A percentile compares a stretch with the other conserved stretches of the same genome.
phyloP scores from a whole-genome alignment of 345 rosid genomes.

The Melaleuca alternifolia region DNA sequence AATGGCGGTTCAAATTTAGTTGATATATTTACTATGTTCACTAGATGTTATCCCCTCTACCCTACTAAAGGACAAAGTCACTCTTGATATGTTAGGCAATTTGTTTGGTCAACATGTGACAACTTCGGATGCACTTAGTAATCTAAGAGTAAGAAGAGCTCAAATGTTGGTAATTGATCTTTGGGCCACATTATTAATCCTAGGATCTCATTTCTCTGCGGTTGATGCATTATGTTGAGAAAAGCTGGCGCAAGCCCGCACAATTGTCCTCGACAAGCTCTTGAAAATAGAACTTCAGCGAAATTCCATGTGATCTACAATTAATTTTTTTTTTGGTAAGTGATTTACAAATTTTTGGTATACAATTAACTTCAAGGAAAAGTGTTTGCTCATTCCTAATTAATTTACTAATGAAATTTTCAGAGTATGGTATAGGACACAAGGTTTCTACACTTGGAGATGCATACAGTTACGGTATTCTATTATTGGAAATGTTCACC shows the following conservation, averaged over 20 bases:
- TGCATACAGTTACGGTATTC: neutral
- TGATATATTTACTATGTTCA: neutral
- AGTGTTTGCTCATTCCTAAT: neutral
- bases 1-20: neutral
- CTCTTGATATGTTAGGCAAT: neutral
- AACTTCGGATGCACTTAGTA: neutral
- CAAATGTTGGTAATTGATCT: neutral
- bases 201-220: neutral
- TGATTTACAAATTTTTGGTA: too few species aligned
- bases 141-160: neutral
- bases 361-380: neutral
- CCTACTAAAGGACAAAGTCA: neutral
- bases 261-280: neutral
- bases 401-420: neutral
- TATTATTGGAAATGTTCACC: neutral
- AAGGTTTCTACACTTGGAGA: neutral
- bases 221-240: neutral
- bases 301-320: neutral
- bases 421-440: neutral
- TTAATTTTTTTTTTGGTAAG: too few species aligned
- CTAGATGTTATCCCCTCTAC: fast-evolving
- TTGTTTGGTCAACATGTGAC: neutral
- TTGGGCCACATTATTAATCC: neutral
- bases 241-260: fast-evolving
- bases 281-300: too few species aligned